Evolutionary conservation across 257 asterid genomes (phyloP).

Genomic region (Primulina eburnea): DNA sequence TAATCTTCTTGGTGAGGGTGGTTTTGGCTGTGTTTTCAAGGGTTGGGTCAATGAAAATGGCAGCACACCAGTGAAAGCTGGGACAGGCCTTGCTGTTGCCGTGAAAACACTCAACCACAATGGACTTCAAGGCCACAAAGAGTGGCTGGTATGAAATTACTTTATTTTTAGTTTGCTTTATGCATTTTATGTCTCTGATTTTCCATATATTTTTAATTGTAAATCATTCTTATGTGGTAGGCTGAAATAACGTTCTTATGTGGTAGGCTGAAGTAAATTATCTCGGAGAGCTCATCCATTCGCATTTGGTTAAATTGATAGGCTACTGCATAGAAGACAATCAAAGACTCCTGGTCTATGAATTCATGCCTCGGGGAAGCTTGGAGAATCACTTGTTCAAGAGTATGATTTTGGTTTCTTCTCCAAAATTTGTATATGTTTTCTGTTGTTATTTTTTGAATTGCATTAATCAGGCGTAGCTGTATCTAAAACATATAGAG

Average conservation of each 20-base stretch:
- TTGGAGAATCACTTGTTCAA: slow-evolving; percentile 91
- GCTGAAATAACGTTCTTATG: slow-evolving; percentile 52
- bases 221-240: slow-evolving; percentile 37
- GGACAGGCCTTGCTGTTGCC: slow-evolving; percentile 79
- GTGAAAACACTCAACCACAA: slow-evolving; percentile 78
- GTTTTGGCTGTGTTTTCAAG: slow-evolving; percentile 86
- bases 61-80: slow-evolving; percentile 61
- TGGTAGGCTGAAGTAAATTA: slow-evolving; percentile 78
- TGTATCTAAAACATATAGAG: neutral
- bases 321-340: slow-evolving; percentile 87
- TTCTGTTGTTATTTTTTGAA: neutral
- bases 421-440: slow-evolving; percentile 7
- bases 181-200: slow-evolving; percentile 16
- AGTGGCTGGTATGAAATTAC: slow-evolving; percentile 66
- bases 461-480: neutral
- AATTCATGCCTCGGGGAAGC: slow-evolving; percentile 90
- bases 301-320: slow-evolving; percentile 69
- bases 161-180: neutral
- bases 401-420: slow-evolving; percentile 42
- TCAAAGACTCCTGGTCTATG: slow-evolving; percentile 81
- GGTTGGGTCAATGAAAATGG: slow-evolving; percentile 83
- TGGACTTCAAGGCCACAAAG: slow-evolving; percentile 93
- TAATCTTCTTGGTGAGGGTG: slow-evolving; percentile 83
- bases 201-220: slow-evolving; percentile 7
- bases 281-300: slow-evolving; percentile 78